Conservation (phyloP, 129 eudicot species). For the Arctium lappa region DNA sequence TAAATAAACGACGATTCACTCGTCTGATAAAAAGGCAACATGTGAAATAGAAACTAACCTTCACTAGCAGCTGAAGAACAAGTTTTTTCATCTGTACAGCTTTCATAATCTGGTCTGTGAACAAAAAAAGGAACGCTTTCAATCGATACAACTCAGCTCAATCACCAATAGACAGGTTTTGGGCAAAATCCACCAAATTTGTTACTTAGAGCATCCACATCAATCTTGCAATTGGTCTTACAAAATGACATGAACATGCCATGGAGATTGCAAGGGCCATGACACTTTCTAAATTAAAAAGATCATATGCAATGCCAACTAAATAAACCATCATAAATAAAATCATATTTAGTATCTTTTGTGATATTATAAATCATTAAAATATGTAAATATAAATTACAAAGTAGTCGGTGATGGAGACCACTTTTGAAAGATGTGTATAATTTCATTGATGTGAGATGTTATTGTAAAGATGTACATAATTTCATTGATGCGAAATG, state of each 20-base stretch:
- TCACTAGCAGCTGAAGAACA: conserved; percentile 30
- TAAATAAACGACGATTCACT: not conserved
- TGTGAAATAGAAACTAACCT: conserved; percentile 36
- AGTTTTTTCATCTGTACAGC: conserved; percentile 17
- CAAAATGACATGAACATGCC: too few species aligned
- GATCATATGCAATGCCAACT: too few species aligned
- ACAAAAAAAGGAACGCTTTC: not conserved
- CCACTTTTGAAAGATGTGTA: too few species aligned
- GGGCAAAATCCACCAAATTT: not conserved
- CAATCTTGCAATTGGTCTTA: not conserved
- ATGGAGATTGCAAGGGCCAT: too few species aligned
- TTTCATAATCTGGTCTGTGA: conserved; percentile 62
- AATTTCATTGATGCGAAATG: too few species aligned
- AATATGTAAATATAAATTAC: too few species aligned
- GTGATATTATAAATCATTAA: too few species aligned
- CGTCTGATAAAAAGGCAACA: not conserved
- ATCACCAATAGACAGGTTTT: not conserved
- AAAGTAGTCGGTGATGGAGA: too few species aligned
- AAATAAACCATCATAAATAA: conserved; percentile 2
- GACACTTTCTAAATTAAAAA: too few species aligned
- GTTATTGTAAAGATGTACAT: too few species aligned
- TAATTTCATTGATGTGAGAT: too few species aligned
- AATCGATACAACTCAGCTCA: not conserved
- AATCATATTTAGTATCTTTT: too few species aligned
- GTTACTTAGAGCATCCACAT: not conserved